Percentiles rank a stretch among this genome's conserved stretches.
Evolutionary conservation across 345 rosid genomes (phyloP).

Genomic region (Anacardium occidentale): DNA sequence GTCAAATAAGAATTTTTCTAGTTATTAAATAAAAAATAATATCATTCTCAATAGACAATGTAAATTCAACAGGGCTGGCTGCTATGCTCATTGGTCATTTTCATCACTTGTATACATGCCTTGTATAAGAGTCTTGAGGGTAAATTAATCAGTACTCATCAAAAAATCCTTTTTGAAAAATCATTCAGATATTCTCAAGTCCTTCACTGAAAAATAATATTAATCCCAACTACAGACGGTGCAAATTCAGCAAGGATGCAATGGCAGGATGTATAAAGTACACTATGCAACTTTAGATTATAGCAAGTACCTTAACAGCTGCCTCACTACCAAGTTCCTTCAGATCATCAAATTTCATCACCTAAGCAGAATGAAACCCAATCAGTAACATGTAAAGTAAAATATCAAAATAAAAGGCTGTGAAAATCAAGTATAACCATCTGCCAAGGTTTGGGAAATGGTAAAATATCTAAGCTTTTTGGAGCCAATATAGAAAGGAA

Average conservation of each 20-base stretch:
- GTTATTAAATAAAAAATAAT: not conserved
- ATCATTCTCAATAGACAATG: not conserved
- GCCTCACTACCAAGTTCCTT: constrained; percentile 85
- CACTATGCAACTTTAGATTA: not conserved
- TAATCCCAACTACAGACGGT: not conserved
- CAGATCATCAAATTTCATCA: constrained; percentile 94
- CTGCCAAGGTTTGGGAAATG: not conserved
- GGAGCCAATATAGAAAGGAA: not conserved
- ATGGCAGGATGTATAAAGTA: not conserved
- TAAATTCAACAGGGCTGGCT: not conserved
- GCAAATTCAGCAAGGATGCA: constrained; percentile 5
- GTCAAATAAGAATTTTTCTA: not conserved
- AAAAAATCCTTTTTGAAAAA: not conserved
- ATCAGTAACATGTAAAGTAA: not conserved
- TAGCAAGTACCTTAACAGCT: constrained; percentile 71
- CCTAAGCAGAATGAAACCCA: constrained; percentile 43
- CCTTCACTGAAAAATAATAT: not conserved
- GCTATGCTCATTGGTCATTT: not conserved
- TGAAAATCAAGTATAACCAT: not conserved
- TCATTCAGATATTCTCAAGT: not conserved
- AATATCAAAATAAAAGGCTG: not conserved
- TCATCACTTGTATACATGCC: not conserved
- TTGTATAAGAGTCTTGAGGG: not conserved
- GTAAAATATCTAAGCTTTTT: not conserved
- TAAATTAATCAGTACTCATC: not conserved